Base-by-base conservation (phyloP, 192 early-diverging fungal genomes). In the Mortierella claussenii region DNA sequence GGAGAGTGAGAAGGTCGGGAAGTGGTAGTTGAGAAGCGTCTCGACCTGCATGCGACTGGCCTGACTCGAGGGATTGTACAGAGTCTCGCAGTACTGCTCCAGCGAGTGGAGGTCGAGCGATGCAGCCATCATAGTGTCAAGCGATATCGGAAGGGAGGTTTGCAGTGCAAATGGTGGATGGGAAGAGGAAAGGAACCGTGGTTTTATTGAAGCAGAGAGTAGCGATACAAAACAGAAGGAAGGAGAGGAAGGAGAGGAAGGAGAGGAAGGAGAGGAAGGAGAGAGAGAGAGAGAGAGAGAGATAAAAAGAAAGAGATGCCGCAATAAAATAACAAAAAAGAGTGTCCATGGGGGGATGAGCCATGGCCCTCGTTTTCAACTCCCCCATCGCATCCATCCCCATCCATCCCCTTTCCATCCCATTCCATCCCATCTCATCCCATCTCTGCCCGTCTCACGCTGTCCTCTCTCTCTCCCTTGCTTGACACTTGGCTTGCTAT, bases 1-100 rank as follows among this genome's bases (percentile, higher is more conserved):
- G n/a, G 79, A 68, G 45, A 92, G 91, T 8, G 91, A 87, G 70
- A 95, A 95, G 24, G 94, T 93, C 40, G 94, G 94, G 56, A 95
- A 95, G 43, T 85, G 88, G 68, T 89, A 83, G 49, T 93, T 89
- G 45, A 95, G 81, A 43, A 88, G 75, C 45, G 84, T 80, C 70
- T 95, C 93, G 13, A 89, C 90, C 62, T 90, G 84, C 28, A 80
- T 65, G 44, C 90, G 89, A 69, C 82, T 78, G 67, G 87, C 82
- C 24, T 80, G 79, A 26, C 79, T 76, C 24, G 87, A 82, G 26
- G 90, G 80, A 58, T 86, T 87, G 60, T 89, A 86, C 9, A 91
- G 86, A n/a, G 87, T 85, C 60, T 89, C 84, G 70, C 90, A 89
- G 68, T 76, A 76, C 46, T 76, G 73, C 73, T 76, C 73, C 73